phyloP scores from a whole-genome alignment of 495 filamentous ascomycete species.

The Lasiosphaeria miniovina region DNA sequence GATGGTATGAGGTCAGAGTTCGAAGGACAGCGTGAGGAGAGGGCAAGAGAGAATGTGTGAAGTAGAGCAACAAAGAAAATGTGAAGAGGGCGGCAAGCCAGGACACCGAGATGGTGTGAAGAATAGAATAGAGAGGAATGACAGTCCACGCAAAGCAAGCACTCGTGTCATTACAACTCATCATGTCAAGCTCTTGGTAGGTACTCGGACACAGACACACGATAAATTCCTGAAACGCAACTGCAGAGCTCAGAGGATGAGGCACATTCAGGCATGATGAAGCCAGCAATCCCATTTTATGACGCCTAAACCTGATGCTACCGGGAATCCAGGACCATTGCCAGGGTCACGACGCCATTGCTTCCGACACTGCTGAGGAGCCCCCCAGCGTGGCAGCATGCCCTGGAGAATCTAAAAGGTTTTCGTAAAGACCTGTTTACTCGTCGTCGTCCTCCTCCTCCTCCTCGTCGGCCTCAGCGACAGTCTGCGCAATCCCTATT shows the following conservation, averaged over 20 bases:
- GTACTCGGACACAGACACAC: too few species aligned
- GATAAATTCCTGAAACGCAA: neutral
- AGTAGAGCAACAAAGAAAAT: too few species aligned
- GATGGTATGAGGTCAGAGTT: too few species aligned
- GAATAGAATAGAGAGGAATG: too few species aligned
- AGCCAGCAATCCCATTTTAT: conserved; percentile 36
- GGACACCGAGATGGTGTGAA: too few species aligned
- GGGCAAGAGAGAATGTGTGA: too few species aligned
- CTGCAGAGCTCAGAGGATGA: conserved; percentile 12
- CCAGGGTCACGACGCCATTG: conserved; percentile 17
- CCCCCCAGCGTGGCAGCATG: neutral
- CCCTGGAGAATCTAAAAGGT: neutral
- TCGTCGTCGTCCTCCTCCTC: conserved; percentile 64
- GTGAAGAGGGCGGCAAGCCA: too few species aligned
- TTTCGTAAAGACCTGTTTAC: conserved; percentile 35
- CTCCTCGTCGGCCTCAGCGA: conserved; percentile 68
- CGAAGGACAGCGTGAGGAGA: too few species aligned
- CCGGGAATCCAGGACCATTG: conserved; percentile 34
- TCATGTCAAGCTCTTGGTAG: too few species aligned
- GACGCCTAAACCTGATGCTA: conserved; percentile 40
- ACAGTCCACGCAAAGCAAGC: too few species aligned
- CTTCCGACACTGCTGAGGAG: conserved; percentile 4
- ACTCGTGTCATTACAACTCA: too few species aligned
- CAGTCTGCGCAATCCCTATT: conserved; percentile 67
- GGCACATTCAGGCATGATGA: conserved; percentile 24